Conservation (phyloP, 2,329 filamentous ascomycete species). For the Cladophialophora yegresii region DNA sequence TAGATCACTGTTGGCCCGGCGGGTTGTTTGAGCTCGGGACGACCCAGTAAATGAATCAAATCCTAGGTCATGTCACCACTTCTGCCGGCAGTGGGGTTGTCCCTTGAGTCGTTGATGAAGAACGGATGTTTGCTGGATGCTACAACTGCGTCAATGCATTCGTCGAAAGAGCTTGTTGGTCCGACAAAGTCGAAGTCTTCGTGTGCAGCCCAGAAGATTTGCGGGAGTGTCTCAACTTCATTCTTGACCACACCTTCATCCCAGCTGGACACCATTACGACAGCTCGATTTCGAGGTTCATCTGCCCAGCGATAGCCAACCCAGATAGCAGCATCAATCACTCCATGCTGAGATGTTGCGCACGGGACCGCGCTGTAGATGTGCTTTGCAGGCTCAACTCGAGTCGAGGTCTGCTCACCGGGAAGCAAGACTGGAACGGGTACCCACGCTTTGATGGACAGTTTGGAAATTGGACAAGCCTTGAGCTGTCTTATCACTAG, state of each 20-base stretch:
- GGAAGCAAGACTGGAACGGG: slow-evolving; percentile 13
- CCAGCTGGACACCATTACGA: slow-evolving; percentile 11
- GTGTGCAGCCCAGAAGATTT: slow-evolving; percentile 6
- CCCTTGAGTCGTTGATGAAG: slow-evolving; percentile 14
- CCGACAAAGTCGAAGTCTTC: slow-evolving; percentile 15
- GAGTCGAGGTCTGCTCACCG: slow-evolving; percentile 16
- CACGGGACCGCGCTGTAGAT: slow-evolving; percentile 4
- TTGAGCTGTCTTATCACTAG: background rate
- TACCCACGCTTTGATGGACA: slow-evolving; percentile 6
- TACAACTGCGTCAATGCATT: slow-evolving; percentile 10
- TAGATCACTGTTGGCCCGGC: slow-evolving; percentile 7
- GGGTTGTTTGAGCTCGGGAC: slow-evolving; percentile 6
- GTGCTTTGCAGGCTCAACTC: slow-evolving; percentile 11
- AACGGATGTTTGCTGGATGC: slow-evolving; percentile 11
- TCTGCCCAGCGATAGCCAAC: slow-evolving; percentile 16
- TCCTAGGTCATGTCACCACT: slow-evolving; percentile 16
- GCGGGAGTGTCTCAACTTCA: slow-evolving; percentile 5
- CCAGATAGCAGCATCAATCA: slow-evolving; percentile 13
- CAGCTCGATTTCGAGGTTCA: slow-evolving; percentile 16
- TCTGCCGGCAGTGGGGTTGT: slow-evolving; percentile 14
- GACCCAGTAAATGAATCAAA: slow-evolving; percentile 11
- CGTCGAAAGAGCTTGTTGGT: slow-evolving; percentile 3
- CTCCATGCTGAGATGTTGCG: background rate
- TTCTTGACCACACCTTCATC: background rate
- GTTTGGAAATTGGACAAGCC: background rate